Conservation (phyloP, 2,329 filamentous ascomycete species). For the Aspergillus spinulosporus region DNA sequence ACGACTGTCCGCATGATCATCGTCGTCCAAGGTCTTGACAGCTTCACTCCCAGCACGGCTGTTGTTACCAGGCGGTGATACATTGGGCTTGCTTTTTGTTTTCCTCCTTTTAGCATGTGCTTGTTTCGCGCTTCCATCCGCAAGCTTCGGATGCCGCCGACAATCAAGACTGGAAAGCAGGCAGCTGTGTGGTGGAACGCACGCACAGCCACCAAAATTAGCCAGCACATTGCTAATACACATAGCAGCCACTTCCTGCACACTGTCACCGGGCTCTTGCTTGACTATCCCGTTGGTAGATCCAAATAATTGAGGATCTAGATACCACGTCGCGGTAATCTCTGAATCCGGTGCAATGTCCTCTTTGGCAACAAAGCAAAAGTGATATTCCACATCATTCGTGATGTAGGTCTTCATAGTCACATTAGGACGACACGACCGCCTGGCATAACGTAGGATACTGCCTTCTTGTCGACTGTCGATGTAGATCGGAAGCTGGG, state of each 20-base stretch:
- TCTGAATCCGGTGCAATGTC: conserved; percentile 63
- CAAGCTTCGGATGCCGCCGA: conserved; percentile 36
- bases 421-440: conserved; percentile 91
- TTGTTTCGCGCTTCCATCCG: conserved; percentile 42
- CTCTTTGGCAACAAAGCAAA: conserved; percentile 85
- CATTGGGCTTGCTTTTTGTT: conserved; percentile 46
- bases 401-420: conserved; percentile 82
- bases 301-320: conserved; percentile 43
- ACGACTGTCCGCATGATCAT: conserved; percentile 57
- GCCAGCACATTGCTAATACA: conserved; percentile 51
- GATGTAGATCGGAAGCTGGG: conserved; percentile 84
- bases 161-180: conserved; percentile 47
- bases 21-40: conserved; percentile 53
- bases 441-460: conserved; percentile 79
- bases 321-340: conserved; percentile 52
- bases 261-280: conserved; percentile 41
- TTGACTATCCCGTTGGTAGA: conserved; percentile 44
- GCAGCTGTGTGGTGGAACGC: conserved; percentile 41
- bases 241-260: conserved; percentile 44
- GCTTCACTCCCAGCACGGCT: conserved; percentile 63
- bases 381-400: conserved; percentile 76
- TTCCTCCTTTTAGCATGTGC: conserved; percentile 51
- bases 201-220: conserved; percentile 53
- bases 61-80: conserved; percentile 58
- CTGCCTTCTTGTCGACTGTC: conserved; percentile 88